Base-by-base conservation (phyloP, 1,284 basidiomycete species). In the Puccinia polysora region DNA sequence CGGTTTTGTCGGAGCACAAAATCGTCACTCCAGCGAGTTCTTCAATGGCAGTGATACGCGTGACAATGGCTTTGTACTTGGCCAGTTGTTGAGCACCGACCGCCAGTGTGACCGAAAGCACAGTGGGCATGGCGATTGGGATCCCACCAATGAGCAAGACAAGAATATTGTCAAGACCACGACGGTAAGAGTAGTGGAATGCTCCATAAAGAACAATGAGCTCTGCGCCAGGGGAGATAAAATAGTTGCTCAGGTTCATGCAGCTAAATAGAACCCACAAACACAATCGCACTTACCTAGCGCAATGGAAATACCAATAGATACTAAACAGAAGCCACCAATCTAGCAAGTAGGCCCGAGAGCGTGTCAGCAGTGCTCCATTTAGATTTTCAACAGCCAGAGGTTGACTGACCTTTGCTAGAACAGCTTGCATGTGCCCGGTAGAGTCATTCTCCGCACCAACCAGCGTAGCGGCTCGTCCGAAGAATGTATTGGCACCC, bases 91-190 rank as follows among this genome's bases (percentile, higher is more conserved):
- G 91, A 72, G 94, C 93, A 83, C 93, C 93, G 80, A 97, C 93
- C 75, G 93, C 94, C 79, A 97, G 90, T 40, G 93, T 96, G 82
- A 95, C 92, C 73, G 92, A 94, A 75, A 95, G 82, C 77, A 97
- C 93, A 76, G 91, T 95, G 77, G 93, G 93, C 92, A 97, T 95
- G 80, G 68, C 93, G 83, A 96, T 96, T 80, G 93, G 94, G 79
- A 97, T 96, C 86, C 93, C 93, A 85, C 93, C 91, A 83, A 97
- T 96, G 85, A 97, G 85, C 81, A 96, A 89, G 77, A 96, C 91
- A 62, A 97, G 86, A 82, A 96, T 93, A 84, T 93, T 90, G 85
- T 97, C 88, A 77, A 97, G 88, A 84, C 93, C 93, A 76, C 88
- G 88, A 79, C 93, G 90, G 84, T 97, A 97, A 62, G 79, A 81